These are phyloP conservation scores for Tagetes patula DNA, from an alignment of 129 eudicot genomes.

Conservation along the genomic window DNA sequence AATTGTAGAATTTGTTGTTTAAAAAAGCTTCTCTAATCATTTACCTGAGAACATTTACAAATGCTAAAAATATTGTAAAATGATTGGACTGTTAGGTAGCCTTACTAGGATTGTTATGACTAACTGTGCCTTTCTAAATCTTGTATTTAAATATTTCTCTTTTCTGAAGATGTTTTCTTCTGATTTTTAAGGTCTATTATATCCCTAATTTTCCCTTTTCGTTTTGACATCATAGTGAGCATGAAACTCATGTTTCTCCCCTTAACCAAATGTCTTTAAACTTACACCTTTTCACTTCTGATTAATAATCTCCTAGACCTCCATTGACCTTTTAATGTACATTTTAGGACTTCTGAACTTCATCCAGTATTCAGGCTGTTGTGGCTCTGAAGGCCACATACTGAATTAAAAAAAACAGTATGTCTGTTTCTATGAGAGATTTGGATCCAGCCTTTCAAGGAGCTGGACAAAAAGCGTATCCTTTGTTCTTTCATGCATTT, in stretches of 20 bases:
- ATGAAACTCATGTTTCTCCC: conserved; percentile 5
- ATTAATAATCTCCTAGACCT: neutral
- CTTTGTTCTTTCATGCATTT: conserved; percentile 31
- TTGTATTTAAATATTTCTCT: conserved; percentile 8
- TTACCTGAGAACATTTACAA: neutral
- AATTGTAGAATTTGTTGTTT: too few species aligned
- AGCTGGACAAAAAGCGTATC: conserved; percentile 99
- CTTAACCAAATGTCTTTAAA: conserved; percentile 1
- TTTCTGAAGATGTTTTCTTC: conserved; percentile 6
- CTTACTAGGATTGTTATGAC: conserved; percentile 11
- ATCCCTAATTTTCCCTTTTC: neutral
- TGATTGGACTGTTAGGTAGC: neutral
- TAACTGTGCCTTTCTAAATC: neutral
- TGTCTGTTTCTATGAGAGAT: conserved; percentile 85
- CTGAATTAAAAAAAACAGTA: conserved; percentile 29
- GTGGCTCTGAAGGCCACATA: conserved; percentile 28
- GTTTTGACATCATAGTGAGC: conserved; percentile 16
- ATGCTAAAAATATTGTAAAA: neutral
- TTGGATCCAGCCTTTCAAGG: conserved; percentile 95
- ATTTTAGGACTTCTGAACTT: conserved; percentile 29
- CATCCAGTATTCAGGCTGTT: conserved; percentile 25
- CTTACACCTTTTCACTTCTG: neutral
- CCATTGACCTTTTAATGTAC: conserved; percentile 20
- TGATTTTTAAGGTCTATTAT: conserved; percentile 5
- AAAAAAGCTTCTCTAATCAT: too few species aligned